A percentile compares a stretch with the other conserved stretches of the same genome.
These are phyloP conservation scores for Fraxinus anomala DNA, from an alignment of 257 asterid genomes.

Conservation along the genomic window DNA sequence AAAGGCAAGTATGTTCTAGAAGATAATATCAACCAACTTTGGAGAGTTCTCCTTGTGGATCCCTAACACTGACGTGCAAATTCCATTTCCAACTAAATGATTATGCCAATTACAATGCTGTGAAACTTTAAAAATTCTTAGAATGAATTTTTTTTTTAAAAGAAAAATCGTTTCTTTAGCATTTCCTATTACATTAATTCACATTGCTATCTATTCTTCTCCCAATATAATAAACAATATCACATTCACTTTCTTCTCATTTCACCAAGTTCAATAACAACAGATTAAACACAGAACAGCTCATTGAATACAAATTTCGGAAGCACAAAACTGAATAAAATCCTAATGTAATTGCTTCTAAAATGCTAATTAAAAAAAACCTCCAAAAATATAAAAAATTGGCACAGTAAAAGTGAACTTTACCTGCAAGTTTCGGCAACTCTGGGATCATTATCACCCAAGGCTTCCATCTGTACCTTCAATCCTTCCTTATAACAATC, in stretches of 20 bases:
- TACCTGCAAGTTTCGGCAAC: constrained; percentile 98
- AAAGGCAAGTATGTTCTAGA: not conserved
- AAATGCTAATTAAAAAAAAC: not conserved
- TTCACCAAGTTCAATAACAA: not conserved
- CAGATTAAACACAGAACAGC: not conserved
- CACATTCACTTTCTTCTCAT: not conserved
- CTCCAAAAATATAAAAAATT: not conserved
- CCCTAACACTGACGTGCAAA: not conserved
- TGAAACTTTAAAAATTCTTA: no score
- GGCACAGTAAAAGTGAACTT: not conserved
- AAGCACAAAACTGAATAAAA: not conserved
- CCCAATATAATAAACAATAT: not conserved
- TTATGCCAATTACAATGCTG: no score
- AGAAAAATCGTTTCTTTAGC: no score
- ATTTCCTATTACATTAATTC: not conserved
- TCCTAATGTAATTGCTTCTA: not conserved
- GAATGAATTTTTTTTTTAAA: no score
- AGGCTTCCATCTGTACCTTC: constrained; percentile 88
- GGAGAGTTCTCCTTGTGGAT: not conserved
- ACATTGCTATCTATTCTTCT: not conserved
- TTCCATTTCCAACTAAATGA: not conserved
- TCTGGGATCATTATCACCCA: constrained; percentile 93
- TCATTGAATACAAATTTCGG: not conserved
- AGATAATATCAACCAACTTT: not conserved
- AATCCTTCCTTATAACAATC: constrained; percentile 80